These are phyloP conservation scores for Kluyveromyces lactis DNA, from an alignment of 805 yeast species.

Conservation along the genomic window DNA sequence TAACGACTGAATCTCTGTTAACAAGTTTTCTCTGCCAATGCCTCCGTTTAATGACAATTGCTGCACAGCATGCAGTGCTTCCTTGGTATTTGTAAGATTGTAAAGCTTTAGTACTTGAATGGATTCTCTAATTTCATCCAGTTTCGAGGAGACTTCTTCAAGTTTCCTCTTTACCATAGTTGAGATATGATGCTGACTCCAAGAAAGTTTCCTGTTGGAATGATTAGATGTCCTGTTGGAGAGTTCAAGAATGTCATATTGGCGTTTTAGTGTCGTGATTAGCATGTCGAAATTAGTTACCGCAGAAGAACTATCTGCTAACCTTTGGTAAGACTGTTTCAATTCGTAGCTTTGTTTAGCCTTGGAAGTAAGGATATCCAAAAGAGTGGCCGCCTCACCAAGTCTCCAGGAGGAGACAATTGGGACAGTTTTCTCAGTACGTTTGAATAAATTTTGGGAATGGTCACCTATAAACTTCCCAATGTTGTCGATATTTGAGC, in stretches of 20 bases:
- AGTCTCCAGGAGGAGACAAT: slow-evolving; percentile 33
- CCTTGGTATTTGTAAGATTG: slow-evolving; percentile 9
- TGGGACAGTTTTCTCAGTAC: slow-evolving; percentile 23
- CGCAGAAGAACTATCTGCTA: neutral
- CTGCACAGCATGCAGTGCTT: slow-evolving; percentile 12
- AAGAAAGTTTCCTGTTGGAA: slow-evolving; percentile 12
- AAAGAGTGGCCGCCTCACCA: slow-evolving; percentile 19
- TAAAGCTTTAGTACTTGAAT: slow-evolving; percentile 18
- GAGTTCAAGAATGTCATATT: slow-evolving; percentile 9
- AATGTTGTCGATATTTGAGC: slow-evolving; percentile 24
- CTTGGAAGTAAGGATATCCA: slow-evolving; percentile 1
- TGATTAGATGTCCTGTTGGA: slow-evolving; percentile 5
- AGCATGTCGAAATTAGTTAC: neutral
- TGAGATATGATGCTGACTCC: slow-evolving; percentile 18
- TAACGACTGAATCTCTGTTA: slow-evolving; percentile 17
- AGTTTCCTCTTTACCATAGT: slow-evolving; percentile 16
- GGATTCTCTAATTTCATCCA: slow-evolving; percentile 12
- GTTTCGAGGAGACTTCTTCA: slow-evolving; percentile 10
- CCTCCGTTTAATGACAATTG: slow-evolving; percentile 13
- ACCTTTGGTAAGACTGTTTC: too few relatives aligned
- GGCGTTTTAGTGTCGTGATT: slow-evolving; percentile 4
- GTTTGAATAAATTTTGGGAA: slow-evolving; percentile 16
- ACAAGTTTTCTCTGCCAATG: slow-evolving; percentile 11
- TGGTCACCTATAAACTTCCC: slow-evolving; percentile 30
- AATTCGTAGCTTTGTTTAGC: neutral